Conservation (phyloP, 148 eudicot species). For the Fagopyrum tataricum region DNA sequence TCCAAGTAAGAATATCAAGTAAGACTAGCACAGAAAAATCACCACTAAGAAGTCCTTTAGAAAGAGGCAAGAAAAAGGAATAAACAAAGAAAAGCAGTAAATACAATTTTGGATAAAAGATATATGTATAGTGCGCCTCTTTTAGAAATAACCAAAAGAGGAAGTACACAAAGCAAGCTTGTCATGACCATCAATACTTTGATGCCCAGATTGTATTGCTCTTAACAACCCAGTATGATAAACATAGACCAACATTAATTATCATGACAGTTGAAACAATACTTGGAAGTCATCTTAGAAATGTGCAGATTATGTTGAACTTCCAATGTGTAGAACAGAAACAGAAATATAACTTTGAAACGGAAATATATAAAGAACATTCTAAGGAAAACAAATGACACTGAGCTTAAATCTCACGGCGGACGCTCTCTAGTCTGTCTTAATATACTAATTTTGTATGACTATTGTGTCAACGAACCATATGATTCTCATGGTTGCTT, state of each 20-base stretch:
- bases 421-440: background rate
- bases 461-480: background rate
- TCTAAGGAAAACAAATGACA: background rate
- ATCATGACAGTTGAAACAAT: background rate
- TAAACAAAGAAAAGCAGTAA: background rate
- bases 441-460: background rate
- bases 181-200: background rate
- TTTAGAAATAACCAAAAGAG: background rate
- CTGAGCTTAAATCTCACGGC: background rate
- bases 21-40: background rate
- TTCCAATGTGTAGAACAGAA: background rate
- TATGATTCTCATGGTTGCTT: background rate
- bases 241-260: background rate
- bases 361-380: background rate
- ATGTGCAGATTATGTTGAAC: background rate
- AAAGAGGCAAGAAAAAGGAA: background rate
- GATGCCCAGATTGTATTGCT: background rate
- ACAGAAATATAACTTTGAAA: background rate
- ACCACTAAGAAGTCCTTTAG: slow-evolving; percentile 1
- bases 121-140: background rate
- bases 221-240: background rate
- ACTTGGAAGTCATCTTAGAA: background rate
- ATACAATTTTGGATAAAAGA: background rate
- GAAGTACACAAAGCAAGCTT: background rate
- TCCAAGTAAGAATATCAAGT: background rate